Conservation (phyloP, 1,139 yeast genomes). For the Taphrina confusa region DNA sequence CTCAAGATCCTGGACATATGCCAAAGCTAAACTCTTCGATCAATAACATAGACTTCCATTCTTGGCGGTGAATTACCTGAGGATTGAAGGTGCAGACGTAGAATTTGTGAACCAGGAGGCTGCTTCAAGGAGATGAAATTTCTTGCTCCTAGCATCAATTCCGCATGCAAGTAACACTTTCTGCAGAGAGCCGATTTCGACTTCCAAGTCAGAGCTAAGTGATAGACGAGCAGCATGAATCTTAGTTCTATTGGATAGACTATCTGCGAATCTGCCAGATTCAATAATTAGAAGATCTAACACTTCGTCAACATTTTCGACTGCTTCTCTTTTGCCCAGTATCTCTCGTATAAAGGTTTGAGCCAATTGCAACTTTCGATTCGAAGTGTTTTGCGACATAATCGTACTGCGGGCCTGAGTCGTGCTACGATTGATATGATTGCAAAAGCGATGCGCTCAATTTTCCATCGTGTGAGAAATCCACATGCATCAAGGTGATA, state of each 20-base stretch:
- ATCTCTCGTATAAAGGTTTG: background rate
- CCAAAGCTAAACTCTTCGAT: background rate
- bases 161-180: background rate
- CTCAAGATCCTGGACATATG: background rate
- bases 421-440: no score
- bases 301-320: background rate
- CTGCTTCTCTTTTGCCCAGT: background rate
- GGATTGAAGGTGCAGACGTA: background rate
- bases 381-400: no score
- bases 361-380: conserved; percentile 1
- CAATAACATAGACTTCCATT: background rate
- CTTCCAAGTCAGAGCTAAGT: background rate
- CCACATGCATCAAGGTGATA: no score
- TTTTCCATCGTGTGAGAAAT: no score
- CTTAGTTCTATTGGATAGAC: background rate
- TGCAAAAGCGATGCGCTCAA: no score
- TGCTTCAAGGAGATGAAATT: background rate
- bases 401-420: no score
- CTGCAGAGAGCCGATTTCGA: background rate
- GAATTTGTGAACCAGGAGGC: conserved; percentile 1
- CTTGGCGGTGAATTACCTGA: background rate
- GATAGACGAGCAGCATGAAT: background rate
- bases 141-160: background rate
- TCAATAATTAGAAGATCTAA: background rate
- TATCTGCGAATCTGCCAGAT: background rate